Base-by-base conservation (phyloP, 2,329 filamentous ascomycete species). In the Acephala macrosclerotiorum region DNA sequence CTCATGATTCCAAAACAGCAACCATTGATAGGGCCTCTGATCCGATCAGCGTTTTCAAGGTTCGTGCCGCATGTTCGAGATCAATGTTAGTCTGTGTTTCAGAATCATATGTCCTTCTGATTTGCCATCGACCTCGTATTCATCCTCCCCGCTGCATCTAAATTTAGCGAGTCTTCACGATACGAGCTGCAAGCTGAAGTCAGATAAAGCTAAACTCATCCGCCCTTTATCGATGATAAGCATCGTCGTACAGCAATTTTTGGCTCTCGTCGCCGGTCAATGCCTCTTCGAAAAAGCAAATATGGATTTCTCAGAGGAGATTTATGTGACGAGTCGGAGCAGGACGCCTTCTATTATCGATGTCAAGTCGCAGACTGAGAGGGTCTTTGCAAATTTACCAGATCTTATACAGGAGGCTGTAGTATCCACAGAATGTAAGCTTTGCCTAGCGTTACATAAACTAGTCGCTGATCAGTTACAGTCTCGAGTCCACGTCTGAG, bases 341-440 rank as follows among this genome's bases (percentile, higher is more conserved):
- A 63, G 71, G 51, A 68, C 73, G 29, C 73, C 72, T 3, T 72
- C 70, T 7, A 62, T 74, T 4, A 73, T 75, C 40, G 66, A 73
- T 62, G 71, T 75, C 1, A 68, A 59, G 35, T 74, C 73, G 16
- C 60, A 71, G 11, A 71, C 71, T 53, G 66, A 72, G 14, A 58
- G 53, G 14, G 65, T 74, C 4, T 75, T 75, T 63, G 45, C 68
- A 11, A 64, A 72, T 25, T 59, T 75, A 11, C 73, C 73, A 1
- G 73, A 75, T 67, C 38, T 75, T 7, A 75, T 75, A 20, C 73
- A 75, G 61, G 73, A 75, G 59, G 72, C 72, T 20, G 63, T 70
- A 8, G 70, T 75, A 18, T 73, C 72, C 18, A 71, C 72, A 14
- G 72, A 74, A 65, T 72, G 72, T 73, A 58, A 68, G 67, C 18